Base-by-base conservation (phyloP, 2,329 filamentous ascomycete species). In the Pseudopyricularia cyperi region DNA sequence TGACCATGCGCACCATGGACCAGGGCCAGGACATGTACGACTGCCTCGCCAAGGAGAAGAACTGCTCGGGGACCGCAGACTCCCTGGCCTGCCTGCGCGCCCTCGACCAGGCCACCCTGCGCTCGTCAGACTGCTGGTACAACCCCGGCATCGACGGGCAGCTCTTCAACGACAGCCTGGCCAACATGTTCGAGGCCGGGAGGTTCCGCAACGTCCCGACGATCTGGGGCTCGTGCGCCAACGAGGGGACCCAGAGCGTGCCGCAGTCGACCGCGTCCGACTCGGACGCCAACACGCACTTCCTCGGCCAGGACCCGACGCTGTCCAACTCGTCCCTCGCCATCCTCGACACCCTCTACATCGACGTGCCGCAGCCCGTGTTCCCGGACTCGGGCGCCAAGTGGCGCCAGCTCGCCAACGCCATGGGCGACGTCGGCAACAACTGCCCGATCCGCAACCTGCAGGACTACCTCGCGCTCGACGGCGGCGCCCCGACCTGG, bases 161-260 rank as follows among this genome's bases (percentile, higher is more conserved):
- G 28, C 46, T 48, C n/a, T 48, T 48, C 28, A 22, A 6, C n/a
- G 46, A 32, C 46, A 48, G 46, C 46, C 46, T 48, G 28, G 22
- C 46, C 15, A 28, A 48, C 8, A 48, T 48, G 46, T 48, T 48
- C 30, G 5, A 15, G 3, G 26, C 30, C 26, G 76, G 75, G 2
- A 70, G 82, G 35, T 75, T 71, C 63, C 66, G 82, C 60, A 72
- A 47, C 22, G 17, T 56, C 12, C 55, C 55, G 9, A 48, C 53
- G 24, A 56, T 56, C 35, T 53, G 53, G 6, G 68, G 68, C 7
- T 66, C 68, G 33, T 65, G 67, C 44, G 61, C 57, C 30, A 65
- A 70, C 44, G 66, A 68, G 26, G 68, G 68, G 4, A 71, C 68
- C n/a, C 56, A 57, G 12, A 68, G 68, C 52, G 58, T 63, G 0